Conservation (phyloP, 805 yeast species). For the Monosporozyma aquatica region DNA sequence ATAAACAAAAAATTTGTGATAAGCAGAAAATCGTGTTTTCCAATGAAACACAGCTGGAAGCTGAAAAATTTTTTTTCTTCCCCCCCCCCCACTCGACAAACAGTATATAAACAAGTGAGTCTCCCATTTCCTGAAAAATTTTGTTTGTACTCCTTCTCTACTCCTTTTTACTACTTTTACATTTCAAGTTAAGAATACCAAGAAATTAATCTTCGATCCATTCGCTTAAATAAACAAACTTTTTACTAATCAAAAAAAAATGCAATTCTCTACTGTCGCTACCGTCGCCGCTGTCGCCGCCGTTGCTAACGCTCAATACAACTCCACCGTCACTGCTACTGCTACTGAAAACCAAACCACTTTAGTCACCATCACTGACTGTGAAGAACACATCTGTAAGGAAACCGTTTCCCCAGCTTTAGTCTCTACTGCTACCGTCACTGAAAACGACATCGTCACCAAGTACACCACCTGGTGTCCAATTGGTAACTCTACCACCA, state of each 20-base stretch:
- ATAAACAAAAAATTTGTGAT: too few relatives aligned
- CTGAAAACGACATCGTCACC: constrained; percentile 20
- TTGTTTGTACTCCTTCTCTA: neutral
- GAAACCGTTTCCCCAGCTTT: constrained; percentile 31
- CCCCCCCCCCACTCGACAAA: too few relatives aligned
- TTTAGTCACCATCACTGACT: constrained; percentile 31
- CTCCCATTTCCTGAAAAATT: too few relatives aligned
- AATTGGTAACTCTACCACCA: constrained; percentile 9
- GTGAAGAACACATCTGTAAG: constrained; percentile 27
- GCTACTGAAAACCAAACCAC: constrained; percentile 23
- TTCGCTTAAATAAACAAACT: neutral
- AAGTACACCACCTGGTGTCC: constrained; percentile 32
- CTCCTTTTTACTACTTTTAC: neutral
- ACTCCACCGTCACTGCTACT: constrained; percentile 21
- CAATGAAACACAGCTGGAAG: too few relatives aligned
- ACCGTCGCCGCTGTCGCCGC: constrained; percentile 31
- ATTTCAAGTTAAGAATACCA: neutral
- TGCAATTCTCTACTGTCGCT: constrained; percentile 36
- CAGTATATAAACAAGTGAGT: too few relatives aligned
- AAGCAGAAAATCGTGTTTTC: too few relatives aligned
- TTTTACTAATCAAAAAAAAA: constrained; percentile 18
- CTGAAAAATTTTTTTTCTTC: too few relatives aligned
- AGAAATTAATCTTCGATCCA: constrained; percentile 1
- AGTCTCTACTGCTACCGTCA: constrained; percentile 28
- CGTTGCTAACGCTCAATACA: constrained; percentile 26